These are phyloP conservation scores for Tylopilus vinaceipallidus DNA, from an alignment of 768 basidiomycete species.

Conservation along the genomic window DNA sequence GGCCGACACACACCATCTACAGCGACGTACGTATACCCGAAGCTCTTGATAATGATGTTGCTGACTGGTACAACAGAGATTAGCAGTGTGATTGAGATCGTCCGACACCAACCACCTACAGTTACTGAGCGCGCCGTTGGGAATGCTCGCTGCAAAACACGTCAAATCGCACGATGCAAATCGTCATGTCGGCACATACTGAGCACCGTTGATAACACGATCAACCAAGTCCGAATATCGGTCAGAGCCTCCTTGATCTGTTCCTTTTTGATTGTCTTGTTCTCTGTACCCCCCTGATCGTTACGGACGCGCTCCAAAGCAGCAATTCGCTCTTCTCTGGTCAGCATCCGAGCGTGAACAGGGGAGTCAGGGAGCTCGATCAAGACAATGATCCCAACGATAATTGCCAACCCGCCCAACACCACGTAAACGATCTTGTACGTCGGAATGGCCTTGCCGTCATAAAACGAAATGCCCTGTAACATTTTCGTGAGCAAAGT, in stretches of 20 bases:
- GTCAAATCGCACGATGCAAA: not conserved
- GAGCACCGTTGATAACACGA: slow-evolving; percentile 55
- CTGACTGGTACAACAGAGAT: slow-evolving; percentile 40
- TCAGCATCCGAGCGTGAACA: slow-evolving; percentile 55
- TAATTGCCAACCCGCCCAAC: slow-evolving; percentile 57
- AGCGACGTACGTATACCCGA: slow-evolving; percentile 56
- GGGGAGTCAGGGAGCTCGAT: slow-evolving; percentile 67
- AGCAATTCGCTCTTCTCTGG: slow-evolving; percentile 57
- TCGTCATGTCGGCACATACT: slow-evolving; percentile 38
- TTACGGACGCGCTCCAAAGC: slow-evolving; percentile 65
- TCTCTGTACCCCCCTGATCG: slow-evolving; percentile 62
- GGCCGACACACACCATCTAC: not conserved
- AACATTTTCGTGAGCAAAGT: not conserved
- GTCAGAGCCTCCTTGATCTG: slow-evolving; percentile 56
- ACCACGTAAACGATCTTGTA: slow-evolving; percentile 64
- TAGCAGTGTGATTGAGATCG: not conserved
- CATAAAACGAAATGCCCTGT: slow-evolving; percentile 56
- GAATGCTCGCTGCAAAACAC: slow-evolving; percentile 51
- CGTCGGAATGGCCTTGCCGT: slow-evolving; percentile 45
- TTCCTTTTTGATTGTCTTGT: slow-evolving; percentile 56
- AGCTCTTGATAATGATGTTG: slow-evolving; percentile 59
- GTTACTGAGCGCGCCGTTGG: slow-evolving; percentile 62
- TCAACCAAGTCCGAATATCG: slow-evolving; percentile 61
- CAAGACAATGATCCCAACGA: slow-evolving; percentile 54
- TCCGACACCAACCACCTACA: slow-evolving; percentile 40